Conservation (phyloP, 2,329 filamentous ascomycete species). For the Hypoxylon sp. region DNA sequence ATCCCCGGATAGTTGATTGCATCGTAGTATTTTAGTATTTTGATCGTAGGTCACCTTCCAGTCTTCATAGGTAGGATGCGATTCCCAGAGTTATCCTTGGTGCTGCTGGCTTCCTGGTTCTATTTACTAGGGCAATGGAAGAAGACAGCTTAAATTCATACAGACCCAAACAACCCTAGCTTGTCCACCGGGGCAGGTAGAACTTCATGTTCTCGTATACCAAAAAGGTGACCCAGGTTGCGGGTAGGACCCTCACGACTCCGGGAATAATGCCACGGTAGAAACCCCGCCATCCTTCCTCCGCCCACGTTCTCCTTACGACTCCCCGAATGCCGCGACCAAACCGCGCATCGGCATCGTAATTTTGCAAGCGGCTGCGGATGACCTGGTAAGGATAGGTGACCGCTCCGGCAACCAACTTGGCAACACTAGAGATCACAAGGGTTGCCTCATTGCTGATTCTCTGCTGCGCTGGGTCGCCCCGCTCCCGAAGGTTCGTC, state of each 20-base stretch:
- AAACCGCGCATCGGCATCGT: conserved; percentile 82
- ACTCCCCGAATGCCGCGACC: conserved; percentile 78
- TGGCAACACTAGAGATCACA: conserved; percentile 82
- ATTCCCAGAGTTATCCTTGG: not conserved
- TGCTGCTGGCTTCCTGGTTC: not conserved
- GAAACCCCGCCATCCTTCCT: conserved; percentile 85
- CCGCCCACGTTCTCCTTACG: conserved; percentile 77
- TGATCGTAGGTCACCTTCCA: too few relatives aligned
- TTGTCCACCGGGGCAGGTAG: conserved; percentile 67
- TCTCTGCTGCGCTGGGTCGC: conserved; percentile 48
- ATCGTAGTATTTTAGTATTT: too few relatives aligned
- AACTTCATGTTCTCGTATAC: conserved; percentile 95
- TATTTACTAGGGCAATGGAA: not conserved
- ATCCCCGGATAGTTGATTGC: not conserved
- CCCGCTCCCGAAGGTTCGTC: conserved; percentile 11
- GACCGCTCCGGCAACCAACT: conserved; percentile 87
- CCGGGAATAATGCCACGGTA: conserved; percentile 93
- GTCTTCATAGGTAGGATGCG: too few relatives aligned
- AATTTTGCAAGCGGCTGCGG: conserved; percentile 87
- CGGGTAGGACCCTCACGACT: conserved; percentile 89
- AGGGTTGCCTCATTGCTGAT: conserved; percentile 82
- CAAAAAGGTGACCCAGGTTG: conserved; percentile 95
- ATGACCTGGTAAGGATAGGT: conserved; percentile 98
- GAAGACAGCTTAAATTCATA: not conserved
- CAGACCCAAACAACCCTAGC: conserved; percentile 4